Conservation (phyloP, 148 eudicot genomes). For the Persicaria maculosa region DNA sequence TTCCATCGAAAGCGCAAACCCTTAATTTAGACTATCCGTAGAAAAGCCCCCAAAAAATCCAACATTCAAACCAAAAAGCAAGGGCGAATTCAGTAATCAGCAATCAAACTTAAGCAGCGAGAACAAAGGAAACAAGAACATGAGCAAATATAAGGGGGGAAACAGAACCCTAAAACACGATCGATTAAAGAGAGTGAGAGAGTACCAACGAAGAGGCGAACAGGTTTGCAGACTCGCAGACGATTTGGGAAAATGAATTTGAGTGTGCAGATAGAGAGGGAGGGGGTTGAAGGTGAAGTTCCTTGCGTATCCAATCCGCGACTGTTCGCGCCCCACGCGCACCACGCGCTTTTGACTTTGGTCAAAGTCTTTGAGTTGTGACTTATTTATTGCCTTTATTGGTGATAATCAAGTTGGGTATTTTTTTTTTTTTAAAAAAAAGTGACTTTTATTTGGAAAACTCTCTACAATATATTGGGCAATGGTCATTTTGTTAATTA, state of each 20-base stretch:
- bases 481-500: no score
- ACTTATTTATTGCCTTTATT: no score
- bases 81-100: neutral
- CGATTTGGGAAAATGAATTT: neutral
- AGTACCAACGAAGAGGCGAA: neutral
- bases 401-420: no score
- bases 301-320: constrained; percentile 2
- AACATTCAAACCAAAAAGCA: neutral
- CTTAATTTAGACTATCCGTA: no score
- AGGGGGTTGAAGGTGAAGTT: neutral
- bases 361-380: no score
- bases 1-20: neutral
- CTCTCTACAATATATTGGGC: no score
- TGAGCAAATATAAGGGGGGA: neutral
- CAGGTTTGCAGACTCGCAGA: neutral
- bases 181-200: neutral
- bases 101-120: neutral
- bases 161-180: neutral
- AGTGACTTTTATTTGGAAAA: no score
- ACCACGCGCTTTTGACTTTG: no score
- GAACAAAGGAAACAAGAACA: neutral
- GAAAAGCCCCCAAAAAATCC: neutral
- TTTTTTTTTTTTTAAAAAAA: no score
- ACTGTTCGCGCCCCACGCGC: no score
- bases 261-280: no score